Conservation (phyloP, 176 grass and related monocot genomes). For the Oryza australiensis region DNA sequence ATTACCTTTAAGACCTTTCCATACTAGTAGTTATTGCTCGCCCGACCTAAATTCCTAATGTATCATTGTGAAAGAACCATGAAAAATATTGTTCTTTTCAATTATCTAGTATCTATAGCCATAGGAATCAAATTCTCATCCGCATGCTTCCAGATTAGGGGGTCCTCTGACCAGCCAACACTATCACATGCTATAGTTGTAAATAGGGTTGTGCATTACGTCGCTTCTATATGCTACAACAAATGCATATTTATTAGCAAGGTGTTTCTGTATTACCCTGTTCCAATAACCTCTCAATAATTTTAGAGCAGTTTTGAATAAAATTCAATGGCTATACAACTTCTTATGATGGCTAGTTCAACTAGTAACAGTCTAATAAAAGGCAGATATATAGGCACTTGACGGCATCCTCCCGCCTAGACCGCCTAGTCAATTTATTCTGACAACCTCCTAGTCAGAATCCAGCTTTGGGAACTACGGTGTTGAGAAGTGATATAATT, state of each 20-base stretch:
- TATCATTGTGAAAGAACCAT: neutral
- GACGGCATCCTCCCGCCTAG: neutral
- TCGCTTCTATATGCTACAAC: conserved; percentile 5
- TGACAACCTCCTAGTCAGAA: neutral
- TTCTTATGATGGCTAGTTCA: neutral
- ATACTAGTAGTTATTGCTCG: neutral
- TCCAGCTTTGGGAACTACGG: neutral
- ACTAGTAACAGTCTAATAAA: neutral
- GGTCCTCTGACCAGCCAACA: neutral
- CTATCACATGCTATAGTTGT: neutral
- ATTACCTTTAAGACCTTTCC: neutral
- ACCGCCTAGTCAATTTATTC: neutral
- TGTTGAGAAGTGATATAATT: neutral
- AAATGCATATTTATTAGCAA: neutral
- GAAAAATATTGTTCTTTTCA: neutral
- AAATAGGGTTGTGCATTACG: neutral
- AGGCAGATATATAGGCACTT: neutral
- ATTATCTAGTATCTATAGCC: neutral
- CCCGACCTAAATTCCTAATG: neutral
- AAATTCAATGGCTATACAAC: neutral
- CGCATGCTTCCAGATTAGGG: neutral
- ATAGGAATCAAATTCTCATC: neutral
- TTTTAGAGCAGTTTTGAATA: neutral
- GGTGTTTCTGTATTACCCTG: conserved; percentile 10
- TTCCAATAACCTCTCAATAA: neutral